Evolutionary conservation across 176 grass and related monocot species (phyloP).

Genomic region (Triticum monococcum): DNA sequence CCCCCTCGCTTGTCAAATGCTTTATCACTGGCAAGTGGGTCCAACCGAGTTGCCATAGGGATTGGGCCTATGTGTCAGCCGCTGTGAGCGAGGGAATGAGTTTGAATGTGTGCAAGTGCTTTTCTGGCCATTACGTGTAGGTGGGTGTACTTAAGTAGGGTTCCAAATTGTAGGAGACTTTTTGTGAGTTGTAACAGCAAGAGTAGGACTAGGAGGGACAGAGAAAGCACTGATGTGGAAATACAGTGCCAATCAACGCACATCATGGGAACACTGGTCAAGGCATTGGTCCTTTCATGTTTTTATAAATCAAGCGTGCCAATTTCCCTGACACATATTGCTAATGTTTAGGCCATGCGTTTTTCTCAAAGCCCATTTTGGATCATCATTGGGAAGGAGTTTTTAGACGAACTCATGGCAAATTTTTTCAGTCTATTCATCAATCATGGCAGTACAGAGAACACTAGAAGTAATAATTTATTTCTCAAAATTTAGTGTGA

Average conservation of each 20-base stretch:
- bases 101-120: neutral
- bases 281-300: neutral
- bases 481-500: neutral
- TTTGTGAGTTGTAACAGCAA: neutral
- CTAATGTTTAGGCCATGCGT: neutral
- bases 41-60: too few relatives aligned
- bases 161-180: neutral
- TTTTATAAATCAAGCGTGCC: neutral
- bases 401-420: neutral
- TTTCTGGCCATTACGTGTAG: neutral
- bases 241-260: constrained; percentile 15
- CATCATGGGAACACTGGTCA: constrained; percentile 30
- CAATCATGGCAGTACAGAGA: too few relatives aligned
- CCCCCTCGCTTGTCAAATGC: neutral
- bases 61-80: neutral
- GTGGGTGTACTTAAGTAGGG: neutral
- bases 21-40: neutral
- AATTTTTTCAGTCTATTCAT: too few relatives aligned
- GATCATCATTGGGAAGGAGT: neutral
- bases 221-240: neutral
- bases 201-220: constrained; percentile 4
- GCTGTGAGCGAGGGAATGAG: too few relatives aligned
- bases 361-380: neutral
- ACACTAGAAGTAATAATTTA: neutral
- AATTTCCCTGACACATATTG: neutral